These are phyloP conservation scores for Grigorovia jiainica DNA, from an alignment of 805 yeast genomes.

Conservation along the genomic window DNA sequence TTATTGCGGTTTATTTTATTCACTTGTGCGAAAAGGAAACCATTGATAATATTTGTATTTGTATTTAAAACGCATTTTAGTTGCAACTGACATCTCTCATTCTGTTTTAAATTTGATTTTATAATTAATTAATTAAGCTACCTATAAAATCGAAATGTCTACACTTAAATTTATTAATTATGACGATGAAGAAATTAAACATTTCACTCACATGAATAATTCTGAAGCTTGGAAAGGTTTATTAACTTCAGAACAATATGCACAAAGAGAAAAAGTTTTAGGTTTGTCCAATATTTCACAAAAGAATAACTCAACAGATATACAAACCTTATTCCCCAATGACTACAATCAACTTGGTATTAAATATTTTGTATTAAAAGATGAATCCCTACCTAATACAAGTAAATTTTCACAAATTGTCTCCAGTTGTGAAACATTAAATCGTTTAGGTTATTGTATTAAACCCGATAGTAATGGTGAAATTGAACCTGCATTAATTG, in stretches of 20 bases:
- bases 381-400: slow-evolving; percentile 15
- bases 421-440: slow-evolving; percentile 34
- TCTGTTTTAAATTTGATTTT: too few relatives aligned
- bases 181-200: slow-evolving; percentile 28
- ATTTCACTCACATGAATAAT: slow-evolving; percentile 30
- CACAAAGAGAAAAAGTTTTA: slow-evolving; percentile 29
- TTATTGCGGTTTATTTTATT: too few relatives aligned
- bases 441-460: slow-evolving; percentile 29
- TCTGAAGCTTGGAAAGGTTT: slow-evolving; percentile 28
- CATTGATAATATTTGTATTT: neutral
- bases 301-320: slow-evolving; percentile 9
- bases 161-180: slow-evolving; percentile 11
- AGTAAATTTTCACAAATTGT: slow-evolving; percentile 29
- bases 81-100: too few relatives aligned
- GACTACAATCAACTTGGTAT: slow-evolving; percentile 25
- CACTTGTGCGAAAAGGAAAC: neutral
- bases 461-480: slow-evolving; percentile 18
- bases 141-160: neutral
- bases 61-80: neutral
- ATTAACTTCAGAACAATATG: slow-evolving; percentile 29
- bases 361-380: slow-evolving; percentile 29
- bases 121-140: neutral
- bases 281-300: slow-evolving; percentile 24
- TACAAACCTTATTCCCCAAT: slow-evolving; percentile 11
- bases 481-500: slow-evolving; percentile 25